A percentile compares a stretch with the other conserved stretches of the same genome.
Evolutionary conservation across 169 alveolate species (phyloP).

Genomic region (Eimeria acervulina): DNA sequence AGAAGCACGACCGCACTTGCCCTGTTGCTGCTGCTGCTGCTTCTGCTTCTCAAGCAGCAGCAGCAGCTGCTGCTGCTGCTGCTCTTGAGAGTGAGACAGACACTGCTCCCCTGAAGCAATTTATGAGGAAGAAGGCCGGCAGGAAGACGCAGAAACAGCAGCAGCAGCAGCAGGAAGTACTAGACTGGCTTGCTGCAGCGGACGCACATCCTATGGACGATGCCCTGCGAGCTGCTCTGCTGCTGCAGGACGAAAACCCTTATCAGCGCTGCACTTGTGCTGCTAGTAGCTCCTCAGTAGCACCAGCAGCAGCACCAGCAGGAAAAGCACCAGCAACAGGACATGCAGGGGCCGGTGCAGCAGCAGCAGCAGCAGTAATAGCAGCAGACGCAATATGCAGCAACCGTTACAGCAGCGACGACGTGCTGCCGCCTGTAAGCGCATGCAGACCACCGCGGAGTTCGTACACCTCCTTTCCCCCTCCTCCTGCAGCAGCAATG

Average conservation of each 20-base stretch:
- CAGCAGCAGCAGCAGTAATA: too few relatives aligned
- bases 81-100: slow-evolving; percentile 11
- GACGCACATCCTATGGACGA: slow-evolving; percentile 15
- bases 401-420: slow-evolving; percentile 15
- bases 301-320: background rate
- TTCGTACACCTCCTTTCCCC: slow-evolving; percentile 24
- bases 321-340: too few relatives aligned
- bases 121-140: background rate
- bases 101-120: background rate
- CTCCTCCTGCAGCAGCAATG: slow-evolving; percentile 11
- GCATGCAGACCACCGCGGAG: background rate
- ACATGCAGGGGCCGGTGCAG: too few relatives aligned
- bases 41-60: too few relatives aligned
- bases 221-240: background rate
- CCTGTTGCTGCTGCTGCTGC: too few relatives aligned
- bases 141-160: background rate
- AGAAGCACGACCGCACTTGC: too few relatives aligned
- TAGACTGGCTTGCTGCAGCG: slow-evolving; percentile 13
- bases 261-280: slow-evolving; percentile 27
- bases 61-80: background rate
- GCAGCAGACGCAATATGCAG: slow-evolving; percentile 30
- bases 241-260: slow-evolving; percentile 2
- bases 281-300: background rate
- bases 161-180: background rate
- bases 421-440: slow-evolving; percentile 17